Conservation (phyloP, 179 eudicot species). For the Silene noctiflora region DNA sequence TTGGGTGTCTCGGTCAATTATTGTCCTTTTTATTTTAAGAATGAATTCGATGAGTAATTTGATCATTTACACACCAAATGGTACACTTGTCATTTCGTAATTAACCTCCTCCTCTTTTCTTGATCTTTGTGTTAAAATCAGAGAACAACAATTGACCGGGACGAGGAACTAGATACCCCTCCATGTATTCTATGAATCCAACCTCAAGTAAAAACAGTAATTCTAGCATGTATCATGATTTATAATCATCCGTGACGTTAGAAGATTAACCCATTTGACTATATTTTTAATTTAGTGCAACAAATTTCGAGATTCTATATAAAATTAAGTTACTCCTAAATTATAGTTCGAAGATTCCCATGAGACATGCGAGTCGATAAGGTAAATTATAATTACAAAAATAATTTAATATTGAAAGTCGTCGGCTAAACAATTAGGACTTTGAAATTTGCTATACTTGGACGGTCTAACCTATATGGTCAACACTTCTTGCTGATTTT, state of each 20-base stretch:
- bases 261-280: neutral
- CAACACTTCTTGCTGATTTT: slow-evolving; percentile 23
- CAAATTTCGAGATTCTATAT: neutral
- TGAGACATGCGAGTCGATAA: neutral
- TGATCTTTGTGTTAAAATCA: no score
- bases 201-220: neutral
- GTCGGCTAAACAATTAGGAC: slow-evolving; percentile 30
- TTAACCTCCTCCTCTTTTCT: no score
- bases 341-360: neutral
- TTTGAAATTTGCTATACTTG: slow-evolving; percentile 31
- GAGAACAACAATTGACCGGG: no score
- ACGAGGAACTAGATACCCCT: no score
- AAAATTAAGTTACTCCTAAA: neutral
- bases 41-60: no score
- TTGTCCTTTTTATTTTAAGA: no score
- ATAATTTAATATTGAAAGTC: slow-evolving; percentile 23
- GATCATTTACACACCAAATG: no score
- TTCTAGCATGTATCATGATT: slow-evolving; percentile 6
- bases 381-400: no score
- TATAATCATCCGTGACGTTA: neutral
- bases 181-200: no score
- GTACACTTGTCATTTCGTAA: no score
- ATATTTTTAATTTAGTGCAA: neutral
- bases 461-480: slow-evolving; percentile 23
- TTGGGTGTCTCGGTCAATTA: no score